phyloP scores from a whole-genome alignment of 1,284 basidiomycete species.

The Moesziomyces globuligerus region DNA sequence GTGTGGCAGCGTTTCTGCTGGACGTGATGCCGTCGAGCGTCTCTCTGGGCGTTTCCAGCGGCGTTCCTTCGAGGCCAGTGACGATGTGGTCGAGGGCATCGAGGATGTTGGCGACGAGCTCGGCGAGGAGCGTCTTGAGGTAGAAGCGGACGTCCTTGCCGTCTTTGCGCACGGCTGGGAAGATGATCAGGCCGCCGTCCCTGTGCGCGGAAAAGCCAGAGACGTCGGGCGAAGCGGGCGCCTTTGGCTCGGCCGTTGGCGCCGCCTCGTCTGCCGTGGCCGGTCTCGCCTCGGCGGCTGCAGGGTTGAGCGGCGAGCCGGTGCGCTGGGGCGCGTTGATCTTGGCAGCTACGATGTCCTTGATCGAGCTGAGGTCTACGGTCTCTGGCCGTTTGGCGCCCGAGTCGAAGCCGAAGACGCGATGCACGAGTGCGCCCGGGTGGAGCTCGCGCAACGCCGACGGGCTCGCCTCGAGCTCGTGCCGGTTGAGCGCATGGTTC shows the following conservation, averaged over 20 bases:
- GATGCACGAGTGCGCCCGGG: constrained; percentile 60
- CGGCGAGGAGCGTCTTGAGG: constrained; percentile 59
- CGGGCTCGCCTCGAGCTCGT: constrained; percentile 48
- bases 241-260: constrained; percentile 2
- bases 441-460: constrained; percentile 52
- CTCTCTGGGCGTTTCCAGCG: constrained; percentile 65
- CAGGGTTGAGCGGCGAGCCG: not conserved
- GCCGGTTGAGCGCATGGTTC: constrained; percentile 11
- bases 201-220: constrained; percentile 54
- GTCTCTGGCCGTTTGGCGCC: constrained; percentile 49
- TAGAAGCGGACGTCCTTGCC: constrained; percentile 65
- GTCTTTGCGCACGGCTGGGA: constrained; percentile 63
- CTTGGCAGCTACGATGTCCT: constrained; percentile 37
- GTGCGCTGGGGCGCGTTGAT: constrained; percentile 8
- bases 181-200: constrained; percentile 58
- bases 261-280: not conserved
- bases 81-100: constrained; percentile 59
- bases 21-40: constrained; percentile 54
- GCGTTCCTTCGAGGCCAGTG: constrained; percentile 52
- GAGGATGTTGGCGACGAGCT: constrained; percentile 55
- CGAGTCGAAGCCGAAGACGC: constrained; percentile 62
- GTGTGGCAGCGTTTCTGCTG: constrained; percentile 7
- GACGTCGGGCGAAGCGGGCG: constrained; percentile 12
- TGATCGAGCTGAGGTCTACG: constrained; percentile 50
- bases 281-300: not conserved